A percentile compares a stretch with the other conserved stretches of the same genome.
Conservation (phyloP, 768 basidiomycete species). For the Amylocystis lapponica region DNA sequence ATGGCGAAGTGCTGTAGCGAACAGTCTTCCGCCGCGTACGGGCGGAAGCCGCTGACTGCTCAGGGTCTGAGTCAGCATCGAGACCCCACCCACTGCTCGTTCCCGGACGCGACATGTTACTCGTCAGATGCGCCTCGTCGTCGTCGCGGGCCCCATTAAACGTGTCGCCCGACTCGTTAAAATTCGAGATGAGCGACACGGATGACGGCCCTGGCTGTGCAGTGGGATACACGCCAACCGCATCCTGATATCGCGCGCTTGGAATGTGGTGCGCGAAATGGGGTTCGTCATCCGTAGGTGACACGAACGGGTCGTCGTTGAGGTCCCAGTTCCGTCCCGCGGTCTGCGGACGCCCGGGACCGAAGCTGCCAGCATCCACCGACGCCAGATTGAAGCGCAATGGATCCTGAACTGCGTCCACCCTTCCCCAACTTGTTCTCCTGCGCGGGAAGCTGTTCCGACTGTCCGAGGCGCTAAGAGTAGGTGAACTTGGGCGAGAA, state of each 20-base stretch:
- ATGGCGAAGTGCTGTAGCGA: conserved; percentile 49
- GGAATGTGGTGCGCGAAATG: conserved; percentile 21
- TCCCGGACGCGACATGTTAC: conserved; percentile 40
- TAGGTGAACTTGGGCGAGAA: conserved; percentile 49
- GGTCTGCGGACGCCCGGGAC: conserved; percentile 18
- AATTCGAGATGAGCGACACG: conserved; percentile 41
- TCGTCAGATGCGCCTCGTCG: conserved; percentile 53
- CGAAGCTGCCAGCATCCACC: conserved; percentile 18
- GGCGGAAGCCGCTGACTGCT: conserved; percentile 33
- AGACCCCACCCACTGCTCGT: conserved; percentile 23
- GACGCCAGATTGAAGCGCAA: conserved; percentile 32
- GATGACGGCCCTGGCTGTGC: conserved; percentile 46
- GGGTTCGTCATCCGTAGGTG: conserved; percentile 32
- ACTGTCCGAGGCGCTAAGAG: conserved; percentile 31
- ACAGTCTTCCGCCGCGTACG: conserved; percentile 37
- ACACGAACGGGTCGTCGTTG: conserved; percentile 47
- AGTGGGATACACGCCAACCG: conserved; percentile 32
- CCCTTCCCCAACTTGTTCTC: conserved; percentile 52
- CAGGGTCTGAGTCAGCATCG: conserved; percentile 38
- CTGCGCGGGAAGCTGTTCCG: conserved; percentile 37
- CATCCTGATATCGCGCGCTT: conserved; percentile 10
- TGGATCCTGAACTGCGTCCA: conserved; percentile 43
- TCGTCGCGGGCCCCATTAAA: conserved; percentile 45
- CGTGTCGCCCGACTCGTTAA: conserved; percentile 25
- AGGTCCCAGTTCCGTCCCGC: conserved; percentile 18